phyloP scores from a whole-genome alignment of 1,139 yeast genomes.

The Dujonia santamariae region DNA sequence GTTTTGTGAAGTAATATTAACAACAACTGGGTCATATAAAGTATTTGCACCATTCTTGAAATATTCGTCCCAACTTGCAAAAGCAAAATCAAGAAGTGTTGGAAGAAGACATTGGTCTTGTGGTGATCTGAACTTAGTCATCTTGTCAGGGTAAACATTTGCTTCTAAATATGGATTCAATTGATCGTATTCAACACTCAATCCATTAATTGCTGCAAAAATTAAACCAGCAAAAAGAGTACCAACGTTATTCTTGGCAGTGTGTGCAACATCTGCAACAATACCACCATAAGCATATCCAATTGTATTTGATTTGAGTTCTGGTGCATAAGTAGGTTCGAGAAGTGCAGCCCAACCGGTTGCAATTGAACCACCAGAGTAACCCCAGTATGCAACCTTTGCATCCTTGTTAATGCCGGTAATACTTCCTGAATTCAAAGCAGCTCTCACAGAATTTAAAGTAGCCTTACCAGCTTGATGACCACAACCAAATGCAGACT shows the following conservation, averaged over 20 bases:
- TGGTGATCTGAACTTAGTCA: neutral
- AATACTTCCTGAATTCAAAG: conserved; percentile 19
- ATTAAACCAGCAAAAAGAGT: conserved; percentile 22
- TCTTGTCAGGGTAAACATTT: conserved; percentile 9
- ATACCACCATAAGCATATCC: conserved; percentile 21
- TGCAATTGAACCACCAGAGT: conserved; percentile 40
- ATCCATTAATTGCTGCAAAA: conserved; percentile 18
- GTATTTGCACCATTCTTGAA: neutral
- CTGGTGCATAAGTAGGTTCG: conserved; percentile 23
- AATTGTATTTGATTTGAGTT: conserved; percentile 13
- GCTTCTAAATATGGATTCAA: conserved; percentile 5
- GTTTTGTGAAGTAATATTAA: conserved; percentile 1
- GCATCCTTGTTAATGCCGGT: conserved; percentile 30
- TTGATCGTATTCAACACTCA: conserved; percentile 12
- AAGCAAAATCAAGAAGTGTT: conserved; percentile 1
- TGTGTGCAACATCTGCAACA: conserved; percentile 14
- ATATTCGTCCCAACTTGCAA: conserved; percentile 3
- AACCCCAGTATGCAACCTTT: conserved; percentile 32
- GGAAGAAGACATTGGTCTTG: conserved; percentile 2
- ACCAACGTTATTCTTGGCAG: conserved; percentile 19
- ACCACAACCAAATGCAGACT: conserved; percentile 29
- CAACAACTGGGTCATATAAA: neutral
- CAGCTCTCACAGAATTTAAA: conserved; percentile 31
- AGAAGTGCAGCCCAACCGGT: conserved; percentile 37
- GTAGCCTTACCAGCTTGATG: conserved; percentile 28